phyloP scores from a whole-genome alignment of 441 rosid genomes.

The Bruguiera hainesii region DNA sequence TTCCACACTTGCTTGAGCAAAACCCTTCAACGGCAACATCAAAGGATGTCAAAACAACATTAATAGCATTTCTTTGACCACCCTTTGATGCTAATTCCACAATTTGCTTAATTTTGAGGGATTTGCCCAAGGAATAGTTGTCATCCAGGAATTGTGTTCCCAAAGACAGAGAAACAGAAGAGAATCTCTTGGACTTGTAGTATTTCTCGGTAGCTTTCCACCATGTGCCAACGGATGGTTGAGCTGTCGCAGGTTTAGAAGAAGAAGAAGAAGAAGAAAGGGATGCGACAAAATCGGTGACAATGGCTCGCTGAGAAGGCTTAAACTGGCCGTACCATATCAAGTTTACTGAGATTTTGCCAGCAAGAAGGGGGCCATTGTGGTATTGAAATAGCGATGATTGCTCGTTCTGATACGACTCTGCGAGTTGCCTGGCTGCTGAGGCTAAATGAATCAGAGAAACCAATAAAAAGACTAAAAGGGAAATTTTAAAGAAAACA shows the following conservation, averaged over 20 bases:
- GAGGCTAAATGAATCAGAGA: neutral
- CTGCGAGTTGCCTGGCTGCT: neutral
- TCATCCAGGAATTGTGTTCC: conserved; percentile 52
- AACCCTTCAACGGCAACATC: conserved; percentile 63
- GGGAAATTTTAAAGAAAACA: neutral
- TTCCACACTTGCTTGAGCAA: conserved; percentile 61
- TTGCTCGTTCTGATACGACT: neutral
- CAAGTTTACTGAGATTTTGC: conserved; percentile 42
- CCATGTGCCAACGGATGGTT: conserved; percentile 47
- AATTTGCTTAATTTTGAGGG: conserved; percentile 39
- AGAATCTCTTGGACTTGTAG: conserved; percentile 20
- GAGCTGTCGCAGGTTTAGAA: conserved; percentile 21
- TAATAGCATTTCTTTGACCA: conserved; percentile 45
- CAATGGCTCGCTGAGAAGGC: conserved; percentile 46
- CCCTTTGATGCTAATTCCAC: conserved; percentile 49
- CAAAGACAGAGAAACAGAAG: conserved; percentile 33
- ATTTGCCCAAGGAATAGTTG: conserved; percentile 50
- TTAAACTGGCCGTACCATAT: conserved; percentile 61
- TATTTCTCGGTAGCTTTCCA: conserved; percentile 29
- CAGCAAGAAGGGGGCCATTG: conserved; percentile 53
- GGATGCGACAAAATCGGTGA: conserved; percentile 40
- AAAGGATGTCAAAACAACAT: conserved; percentile 53
- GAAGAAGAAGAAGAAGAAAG: conserved; percentile 34
- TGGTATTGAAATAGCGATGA: conserved; percentile 37
- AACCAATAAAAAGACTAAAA: neutral